These are phyloP conservation scores for Zoysia japonica DNA, from an alignment of 176 grass and related monocot genomes.

Conservation along the genomic window DNA sequence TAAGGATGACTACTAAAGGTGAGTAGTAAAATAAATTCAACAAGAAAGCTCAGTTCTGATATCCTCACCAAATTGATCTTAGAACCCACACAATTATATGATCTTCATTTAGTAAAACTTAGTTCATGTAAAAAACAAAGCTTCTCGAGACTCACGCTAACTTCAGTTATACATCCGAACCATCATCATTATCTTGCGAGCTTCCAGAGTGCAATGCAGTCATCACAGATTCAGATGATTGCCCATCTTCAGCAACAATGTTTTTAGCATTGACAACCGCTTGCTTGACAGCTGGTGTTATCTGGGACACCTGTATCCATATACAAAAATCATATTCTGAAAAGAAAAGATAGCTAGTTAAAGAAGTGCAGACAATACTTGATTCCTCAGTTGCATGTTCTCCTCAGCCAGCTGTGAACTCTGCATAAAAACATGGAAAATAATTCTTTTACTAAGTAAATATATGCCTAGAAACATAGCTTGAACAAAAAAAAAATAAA, in stretches of 20 bases:
- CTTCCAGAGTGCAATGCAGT: slow-evolving; percentile 75
- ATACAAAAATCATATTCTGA: neutral
- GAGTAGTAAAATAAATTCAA: neutral
- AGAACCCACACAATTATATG: neutral
- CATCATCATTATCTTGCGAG: slow-evolving; percentile 86
- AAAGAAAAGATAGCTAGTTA: slow-evolving; percentile 9
- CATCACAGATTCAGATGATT: slow-evolving; percentile 94
- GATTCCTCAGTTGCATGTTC: slow-evolving; percentile 74
- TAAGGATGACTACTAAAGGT: neutral
- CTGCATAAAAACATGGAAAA: slow-evolving; percentile 38
- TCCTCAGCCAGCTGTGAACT: slow-evolving; percentile 67
- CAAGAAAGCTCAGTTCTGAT: neutral
- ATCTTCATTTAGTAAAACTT: neutral
- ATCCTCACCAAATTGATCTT: slow-evolving; percentile 2
- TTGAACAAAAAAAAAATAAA: neutral
- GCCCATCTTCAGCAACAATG: slow-evolving; percentile 78
- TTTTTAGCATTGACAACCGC: slow-evolving; percentile 59
- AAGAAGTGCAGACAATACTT: slow-evolving; percentile 49
- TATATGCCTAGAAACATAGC: neutral
- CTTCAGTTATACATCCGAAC: slow-evolving; percentile 83
- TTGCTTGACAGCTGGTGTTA: slow-evolving; percentile 48
- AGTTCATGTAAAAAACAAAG: neutral
- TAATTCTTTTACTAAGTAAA: neutral
- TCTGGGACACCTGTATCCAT: slow-evolving; percentile 58
- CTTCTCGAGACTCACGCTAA: slow-evolving; percentile 54